Base-by-base conservation (phyloP, 306 rosid genomes). In the Acacia confusa region DNA sequence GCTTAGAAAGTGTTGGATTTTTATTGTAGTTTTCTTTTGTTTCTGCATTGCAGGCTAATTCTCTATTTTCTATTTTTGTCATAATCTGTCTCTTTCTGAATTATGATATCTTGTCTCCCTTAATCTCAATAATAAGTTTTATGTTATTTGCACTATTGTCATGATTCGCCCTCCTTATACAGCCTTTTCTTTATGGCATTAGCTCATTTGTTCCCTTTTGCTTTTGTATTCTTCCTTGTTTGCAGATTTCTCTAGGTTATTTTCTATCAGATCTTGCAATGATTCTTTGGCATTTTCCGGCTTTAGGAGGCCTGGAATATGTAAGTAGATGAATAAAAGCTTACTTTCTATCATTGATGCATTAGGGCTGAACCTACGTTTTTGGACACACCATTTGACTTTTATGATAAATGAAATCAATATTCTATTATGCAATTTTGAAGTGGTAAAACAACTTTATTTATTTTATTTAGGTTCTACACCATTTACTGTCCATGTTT, bases 221-320 rank as follows among this genome's bases (percentile, higher is more conserved):
- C 78, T 28, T 65, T 48, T 57, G 61, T 66, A 32, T 45, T 66
- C 44, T 30, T 50, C 74, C 30, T 82, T 67, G 82, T 75, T 67
- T 72, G 77, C 95, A 95, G 98, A 71, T 90, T 83, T 94, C 98
- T 81, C 72, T 86, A 75, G 98, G 98, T 36, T 94, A 94, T 85
- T 94, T 94, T 85, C 87, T 92, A 71, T 72, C 98, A 65, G 98
- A 94, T 87, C 75, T 95, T 82, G 91, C 87, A 17, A 90, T 95
- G 97, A 82, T 95, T 77, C 84, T 88, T 73, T 91, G 98, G 97
- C 73, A 63, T 76, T 95, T 85, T 83, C 98, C 98, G 22, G 92
- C 94, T 75, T 84, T 95, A 80, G 98, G 98, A 32, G 98, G 97
- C 73, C 64, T 86, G 73, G 98, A 92, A 88, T 94, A 92, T 82